These are phyloP conservation scores for Collariella sp. DNA, from an alignment of 495 filamentous ascomycete genomes.

Conservation along the genomic window DNA sequence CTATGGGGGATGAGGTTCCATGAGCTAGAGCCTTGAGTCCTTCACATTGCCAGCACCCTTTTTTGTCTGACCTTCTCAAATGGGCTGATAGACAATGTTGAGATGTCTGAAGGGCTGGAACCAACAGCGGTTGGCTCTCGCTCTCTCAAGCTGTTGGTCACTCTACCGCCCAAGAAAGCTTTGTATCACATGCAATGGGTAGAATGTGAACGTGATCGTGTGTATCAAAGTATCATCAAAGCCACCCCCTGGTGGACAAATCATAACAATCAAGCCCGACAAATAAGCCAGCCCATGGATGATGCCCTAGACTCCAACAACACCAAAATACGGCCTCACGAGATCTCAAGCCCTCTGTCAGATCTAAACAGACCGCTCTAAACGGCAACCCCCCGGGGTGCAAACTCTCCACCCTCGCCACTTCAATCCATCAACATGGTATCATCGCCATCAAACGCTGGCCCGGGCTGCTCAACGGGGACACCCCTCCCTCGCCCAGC, in stretches of 20 bases:
- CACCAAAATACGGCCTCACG: background rate
- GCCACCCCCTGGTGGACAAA: background rate
- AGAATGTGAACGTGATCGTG: background rate
- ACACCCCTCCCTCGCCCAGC: constrained; percentile 84
- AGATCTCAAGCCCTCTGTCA: background rate
- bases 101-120: background rate
- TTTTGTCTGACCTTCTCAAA: too few relatives aligned
- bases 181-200: background rate
- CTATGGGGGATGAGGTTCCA: too few relatives aligned
- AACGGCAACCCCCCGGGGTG: background rate
- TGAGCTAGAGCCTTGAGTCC: too few relatives aligned
- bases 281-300: background rate
- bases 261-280: background rate
- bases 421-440: constrained; percentile 63
- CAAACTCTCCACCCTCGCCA: background rate
- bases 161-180: background rate
- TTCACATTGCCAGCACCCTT: too few relatives aligned
- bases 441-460: constrained; percentile 66
- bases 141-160: background rate
- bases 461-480: constrained; percentile 45
- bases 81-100: background rate
- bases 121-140: too few relatives aligned
- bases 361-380: background rate
- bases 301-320: background rate
- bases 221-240: background rate